These are phyloP conservation scores for Coemansia sp. DNA, from an alignment of 192 early-diverging fungal genomes.

Conservation along the genomic window DNA sequence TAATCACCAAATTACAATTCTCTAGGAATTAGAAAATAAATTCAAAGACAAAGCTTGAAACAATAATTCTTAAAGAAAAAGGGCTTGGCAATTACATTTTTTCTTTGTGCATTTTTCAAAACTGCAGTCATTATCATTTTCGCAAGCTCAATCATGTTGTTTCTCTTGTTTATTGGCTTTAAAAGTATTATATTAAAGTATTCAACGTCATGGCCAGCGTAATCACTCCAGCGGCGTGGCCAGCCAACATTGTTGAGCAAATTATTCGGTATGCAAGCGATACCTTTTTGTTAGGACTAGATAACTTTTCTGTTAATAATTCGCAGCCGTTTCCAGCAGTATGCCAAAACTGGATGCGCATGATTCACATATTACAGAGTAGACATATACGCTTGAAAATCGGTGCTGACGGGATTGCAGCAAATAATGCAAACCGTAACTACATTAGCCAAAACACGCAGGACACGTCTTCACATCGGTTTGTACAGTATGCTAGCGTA, in stretches of 20 bases:
- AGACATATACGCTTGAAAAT: not conserved
- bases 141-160: not conserved
- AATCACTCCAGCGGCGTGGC: not conserved
- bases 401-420: not conserved
- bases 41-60: not conserved
- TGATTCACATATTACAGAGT: not conserved
- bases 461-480: not conserved
- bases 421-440: not conserved
- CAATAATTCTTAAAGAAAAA: not conserved
- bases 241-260: not conserved
- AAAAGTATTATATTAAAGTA: not conserved
- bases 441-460: not conserved
- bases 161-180: not conserved
- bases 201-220: not conserved
- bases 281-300: not conserved
- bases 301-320: not conserved
- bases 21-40: too few relatives aligned
- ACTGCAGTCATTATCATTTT: too few relatives aligned
- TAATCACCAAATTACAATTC: too few relatives aligned
- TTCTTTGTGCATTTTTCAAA: not conserved
- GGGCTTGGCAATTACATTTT: conserved; percentile 3
- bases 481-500: not conserved
- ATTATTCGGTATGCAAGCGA: conserved; percentile 1
- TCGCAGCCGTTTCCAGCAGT: not conserved
- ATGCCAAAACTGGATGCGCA: not conserved